phyloP scores from a whole-genome alignment of 192 early-diverging fungal genomes.

The Phlyctochytrium planicorne region DNA sequence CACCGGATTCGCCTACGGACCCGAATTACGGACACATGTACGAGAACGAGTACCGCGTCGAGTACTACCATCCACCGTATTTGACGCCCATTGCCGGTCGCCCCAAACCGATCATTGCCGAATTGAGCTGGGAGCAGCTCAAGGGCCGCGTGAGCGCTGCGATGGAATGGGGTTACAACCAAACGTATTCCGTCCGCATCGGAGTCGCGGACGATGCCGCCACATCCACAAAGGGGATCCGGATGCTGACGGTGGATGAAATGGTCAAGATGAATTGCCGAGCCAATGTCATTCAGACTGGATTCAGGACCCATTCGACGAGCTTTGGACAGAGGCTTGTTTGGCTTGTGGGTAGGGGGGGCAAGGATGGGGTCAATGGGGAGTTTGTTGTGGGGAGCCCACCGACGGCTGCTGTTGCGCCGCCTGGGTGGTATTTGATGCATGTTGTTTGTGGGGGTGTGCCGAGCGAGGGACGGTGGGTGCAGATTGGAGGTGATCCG shows the following conservation, averaged over 20 bases:
- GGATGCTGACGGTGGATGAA: neutral
- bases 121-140: neutral
- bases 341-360: neutral
- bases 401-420: conserved; percentile 6
- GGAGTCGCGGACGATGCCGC: neutral
- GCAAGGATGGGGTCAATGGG: neutral
- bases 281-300: conserved; percentile 10
- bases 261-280: neutral
- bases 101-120: neutral
- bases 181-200: neutral
- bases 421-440: conserved; percentile 26
- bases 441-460: conserved; percentile 24
- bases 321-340: conserved; percentile 20
- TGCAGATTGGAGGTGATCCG: conserved; percentile 25
- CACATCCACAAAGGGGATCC: neutral
- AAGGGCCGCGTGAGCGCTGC: too few relatives aligned
- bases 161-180: neutral
- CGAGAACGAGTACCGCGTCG: conserved; percentile 20
- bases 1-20: conserved; percentile 35
- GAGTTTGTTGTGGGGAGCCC: conserved; percentile 3
- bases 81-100: conserved; percentile 1
- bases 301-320: conserved; percentile 28
- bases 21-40: conserved; percentile 13
- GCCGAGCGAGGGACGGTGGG: conserved; percentile 22
- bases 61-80: conserved; percentile 28